A percentile compares a stretch with the other conserved stretches of the same genome.
These are phyloP conservation scores for Pseudoscleropodium purum DNA, from an alignment of 225 moss, liverwort and hornwort species.

Conservation along the genomic window DNA sequence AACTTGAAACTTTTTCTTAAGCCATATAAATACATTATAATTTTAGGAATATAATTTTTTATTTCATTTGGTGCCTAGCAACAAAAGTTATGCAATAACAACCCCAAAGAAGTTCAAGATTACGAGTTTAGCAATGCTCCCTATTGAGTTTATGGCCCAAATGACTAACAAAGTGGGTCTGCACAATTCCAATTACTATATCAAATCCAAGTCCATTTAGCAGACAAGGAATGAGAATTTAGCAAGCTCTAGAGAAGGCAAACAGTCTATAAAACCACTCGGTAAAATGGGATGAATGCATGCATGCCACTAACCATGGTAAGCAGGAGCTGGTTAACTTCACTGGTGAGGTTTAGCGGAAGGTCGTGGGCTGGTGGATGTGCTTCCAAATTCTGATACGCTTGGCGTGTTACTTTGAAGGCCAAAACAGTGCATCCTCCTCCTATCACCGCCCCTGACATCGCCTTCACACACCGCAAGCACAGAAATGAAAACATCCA, in stretches of 20 bases:
- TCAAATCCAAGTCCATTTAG: not conserved
- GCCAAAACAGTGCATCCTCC: slow-evolving; percentile 50
- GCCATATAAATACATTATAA: too few species aligned
- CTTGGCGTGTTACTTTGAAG: slow-evolving; percentile 36
- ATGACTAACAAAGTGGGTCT: not conserved
- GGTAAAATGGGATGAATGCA: not conserved
- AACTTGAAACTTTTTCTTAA: not conserved
- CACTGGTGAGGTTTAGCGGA: slow-evolving; percentile 56
- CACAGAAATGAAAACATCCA: not conserved
- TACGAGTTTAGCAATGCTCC: not conserved
- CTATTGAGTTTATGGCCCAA: not conserved
- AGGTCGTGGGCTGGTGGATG: slow-evolving; percentile 72
- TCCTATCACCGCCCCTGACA: slow-evolving; percentile 55
- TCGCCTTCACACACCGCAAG: slow-evolving; percentile 29
- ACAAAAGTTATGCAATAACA: too few species aligned
- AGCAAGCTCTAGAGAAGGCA: not conserved
- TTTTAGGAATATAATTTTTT: too few species aligned
- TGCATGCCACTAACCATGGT: slow-evolving; percentile 38
- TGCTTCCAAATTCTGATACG: slow-evolving; percentile 41
- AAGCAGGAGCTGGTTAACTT: slow-evolving; percentile 65
- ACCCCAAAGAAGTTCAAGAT: too few species aligned
- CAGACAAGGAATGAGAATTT: not conserved
- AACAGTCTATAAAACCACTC: not conserved
- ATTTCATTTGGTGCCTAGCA: too few species aligned
- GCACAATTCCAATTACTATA: not conserved